Evolutionary conservation across 192 early-diverging fungal genomes (phyloP).

Genomic region (Backusella sp.): DNA sequence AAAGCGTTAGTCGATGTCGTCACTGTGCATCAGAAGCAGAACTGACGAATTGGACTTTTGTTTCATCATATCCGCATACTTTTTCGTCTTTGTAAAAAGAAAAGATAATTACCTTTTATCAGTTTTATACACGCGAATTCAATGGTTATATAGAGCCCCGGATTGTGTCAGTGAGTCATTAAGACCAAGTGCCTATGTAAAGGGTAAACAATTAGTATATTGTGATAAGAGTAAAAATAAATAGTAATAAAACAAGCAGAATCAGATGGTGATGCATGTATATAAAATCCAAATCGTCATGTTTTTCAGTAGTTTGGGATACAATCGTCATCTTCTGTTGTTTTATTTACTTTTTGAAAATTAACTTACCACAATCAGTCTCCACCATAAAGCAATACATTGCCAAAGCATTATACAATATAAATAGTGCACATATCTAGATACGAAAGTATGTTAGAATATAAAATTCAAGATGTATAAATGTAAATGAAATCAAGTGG

Average conservation of each 20-base stretch:
- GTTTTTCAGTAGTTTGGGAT: constrained; percentile 19
- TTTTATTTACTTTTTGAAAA: not conserved
- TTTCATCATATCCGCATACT: constrained; percentile 18
- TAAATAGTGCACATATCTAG: not conserved
- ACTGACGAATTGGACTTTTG: constrained; percentile 18
- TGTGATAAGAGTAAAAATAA: not conserved
- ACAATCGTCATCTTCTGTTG: constrained; percentile 19
- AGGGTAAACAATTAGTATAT: not conserved
- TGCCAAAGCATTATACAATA: not conserved
- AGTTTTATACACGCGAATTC: not conserved
- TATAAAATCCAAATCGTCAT: constrained; percentile 24
- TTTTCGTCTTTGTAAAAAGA: not conserved
- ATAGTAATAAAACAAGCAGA: not conserved
- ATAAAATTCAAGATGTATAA: not conserved
- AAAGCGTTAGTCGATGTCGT: constrained; percentile 1
- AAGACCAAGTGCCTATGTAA: not conserved
- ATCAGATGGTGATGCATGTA: constrained; percentile 32
- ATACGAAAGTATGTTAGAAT: not conserved
- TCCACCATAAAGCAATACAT: not conserved
- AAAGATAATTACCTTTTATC: not conserved
- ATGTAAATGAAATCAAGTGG: not conserved
- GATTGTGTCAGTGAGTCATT: not conserved
- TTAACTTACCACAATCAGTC: constrained; percentile 1
- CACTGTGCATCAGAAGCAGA: constrained; percentile 22
- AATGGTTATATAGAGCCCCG: too few relatives aligned